Conservation (phyloP, 768 basidiomycete genomes). For the Mycena amicta region DNA sequence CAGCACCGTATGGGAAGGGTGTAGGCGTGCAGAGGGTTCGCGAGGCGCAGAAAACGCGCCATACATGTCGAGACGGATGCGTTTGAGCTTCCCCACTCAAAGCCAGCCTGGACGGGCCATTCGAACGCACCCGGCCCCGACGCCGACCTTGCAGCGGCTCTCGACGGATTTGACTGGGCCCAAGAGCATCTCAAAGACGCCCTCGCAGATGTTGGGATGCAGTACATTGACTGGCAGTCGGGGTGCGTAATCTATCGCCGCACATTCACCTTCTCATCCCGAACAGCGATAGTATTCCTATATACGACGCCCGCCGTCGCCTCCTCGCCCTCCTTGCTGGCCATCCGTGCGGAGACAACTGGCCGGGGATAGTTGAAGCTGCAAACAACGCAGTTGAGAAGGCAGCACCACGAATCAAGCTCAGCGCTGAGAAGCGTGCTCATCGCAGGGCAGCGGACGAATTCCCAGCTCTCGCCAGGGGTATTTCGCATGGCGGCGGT, state of each 20-base stretch:
- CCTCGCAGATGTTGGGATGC: neutral
- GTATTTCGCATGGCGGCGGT: neutral
- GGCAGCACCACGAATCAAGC: neutral
- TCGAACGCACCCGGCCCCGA: neutral
- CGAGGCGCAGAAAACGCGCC: neutral
- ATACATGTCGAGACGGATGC: neutral
- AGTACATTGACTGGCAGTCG: neutral
- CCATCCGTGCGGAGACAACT: too few species aligned
- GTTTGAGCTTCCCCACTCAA: neutral
- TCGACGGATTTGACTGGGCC: neutral
- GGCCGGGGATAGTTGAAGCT: neutral
- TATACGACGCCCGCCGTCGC: too few species aligned
- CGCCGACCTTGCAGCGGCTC: neutral
- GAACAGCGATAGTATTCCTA: neutral
- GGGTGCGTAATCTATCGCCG: neutral
- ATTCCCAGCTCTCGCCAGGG: neutral
- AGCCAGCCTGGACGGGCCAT: neutral
- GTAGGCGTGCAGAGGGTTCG: neutral
- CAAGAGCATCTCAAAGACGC: neutral
- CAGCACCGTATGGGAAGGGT: neutral
- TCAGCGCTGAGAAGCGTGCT: too few species aligned
- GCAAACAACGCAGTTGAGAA: neutral
- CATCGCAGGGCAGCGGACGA: neutral
- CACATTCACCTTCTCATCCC: neutral
- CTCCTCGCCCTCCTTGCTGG: neutral